These are phyloP conservation scores for Geosmithia flava DNA, from an alignment of 2,329 filamentous ascomycete genomes.

Conservation along the genomic window DNA sequence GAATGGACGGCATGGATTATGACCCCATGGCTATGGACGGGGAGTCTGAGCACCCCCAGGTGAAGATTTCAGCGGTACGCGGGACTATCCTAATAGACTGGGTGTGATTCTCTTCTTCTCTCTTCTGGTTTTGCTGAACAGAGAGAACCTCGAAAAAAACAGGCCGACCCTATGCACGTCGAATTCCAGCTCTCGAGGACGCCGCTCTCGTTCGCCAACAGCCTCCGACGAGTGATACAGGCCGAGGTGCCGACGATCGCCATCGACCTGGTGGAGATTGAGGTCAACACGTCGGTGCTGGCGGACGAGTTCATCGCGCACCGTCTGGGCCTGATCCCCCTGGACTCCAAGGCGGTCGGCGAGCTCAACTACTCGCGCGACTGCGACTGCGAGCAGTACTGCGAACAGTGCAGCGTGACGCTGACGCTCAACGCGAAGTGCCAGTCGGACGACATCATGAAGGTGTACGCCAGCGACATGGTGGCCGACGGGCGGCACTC, in stretches of 20 bases:
- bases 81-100: background rate
- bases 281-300: conserved; percentile 88
- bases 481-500: conserved; percentile 57
- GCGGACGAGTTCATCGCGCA: conserved; percentile 95
- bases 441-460: conserved; percentile 77
- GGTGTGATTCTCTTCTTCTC: background rate
- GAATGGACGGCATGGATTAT: conserved; percentile 42
- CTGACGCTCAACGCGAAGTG: conserved; percentile 79
- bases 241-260: conserved; percentile 91
- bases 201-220: conserved; percentile 86
- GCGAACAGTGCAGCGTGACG: conserved; percentile 79
- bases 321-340: conserved; percentile 78
- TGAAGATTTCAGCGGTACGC: conserved; percentile 48
- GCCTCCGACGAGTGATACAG: conserved; percentile 79
- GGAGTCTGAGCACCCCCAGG: conserved; percentile 41
- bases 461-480: conserved; percentile 84
- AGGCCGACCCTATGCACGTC: conserved; percentile 73
- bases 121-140: background rate
- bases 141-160: background rate
- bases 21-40: conserved; percentile 48
- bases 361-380: conserved; percentile 79
- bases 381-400: conserved; percentile 94
- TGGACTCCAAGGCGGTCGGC: conserved; percentile 74
- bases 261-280: conserved; percentile 88
- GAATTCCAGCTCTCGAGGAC: conserved; percentile 87